Conservation (phyloP, 139 green algal species). For the Tetraselmis chui region DNA sequence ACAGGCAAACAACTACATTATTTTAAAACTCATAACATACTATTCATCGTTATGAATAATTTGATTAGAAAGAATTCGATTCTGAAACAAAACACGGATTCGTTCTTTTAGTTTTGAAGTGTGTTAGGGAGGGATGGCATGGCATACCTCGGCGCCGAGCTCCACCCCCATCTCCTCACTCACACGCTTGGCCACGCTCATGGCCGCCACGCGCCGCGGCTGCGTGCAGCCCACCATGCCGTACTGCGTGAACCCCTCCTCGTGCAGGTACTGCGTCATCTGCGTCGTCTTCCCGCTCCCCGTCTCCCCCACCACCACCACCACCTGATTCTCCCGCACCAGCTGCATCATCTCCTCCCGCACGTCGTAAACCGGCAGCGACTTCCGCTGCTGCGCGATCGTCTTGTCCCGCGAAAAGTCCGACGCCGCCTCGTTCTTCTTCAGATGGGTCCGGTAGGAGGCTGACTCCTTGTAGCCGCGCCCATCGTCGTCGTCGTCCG, state of each 20-base stretch:
- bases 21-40: too few species aligned
- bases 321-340: slow-evolving; percentile 40
- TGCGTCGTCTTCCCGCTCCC: slow-evolving; percentile 96
- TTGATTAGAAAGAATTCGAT: too few species aligned
- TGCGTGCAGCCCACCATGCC: slow-evolving; percentile 94
- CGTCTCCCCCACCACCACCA: slow-evolving; percentile 97
- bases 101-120: too few species aligned
- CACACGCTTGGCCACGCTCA: slow-evolving; percentile 95
- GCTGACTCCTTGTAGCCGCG: slow-evolving; percentile 34
- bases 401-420: slow-evolving; percentile 88
- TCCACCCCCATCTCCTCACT: slow-evolving; percentile 78
- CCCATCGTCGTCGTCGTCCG: slow-evolving; percentile 26
- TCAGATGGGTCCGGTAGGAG: slow-evolving; percentile 78
- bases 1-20: too few species aligned
- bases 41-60: too few species aligned
- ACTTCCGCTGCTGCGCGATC: slow-evolving; percentile 79
- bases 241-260: slow-evolving; percentile 78
- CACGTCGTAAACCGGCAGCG: slow-evolving; percentile 80
- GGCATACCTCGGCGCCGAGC: slow-evolving; percentile 58
- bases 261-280: slow-evolving; percentile 92
- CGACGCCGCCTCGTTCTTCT: slow-evolving; percentile 67
- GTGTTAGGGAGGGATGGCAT: background rate
- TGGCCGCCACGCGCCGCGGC: slow-evolving; percentile 90
- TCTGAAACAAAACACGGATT: too few species aligned
- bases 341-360: slow-evolving; percentile 66